Base-by-base conservation (phyloP, 2,329 filamentous ascomycete genomes). In the Ceratocystis colombiana region DNA sequence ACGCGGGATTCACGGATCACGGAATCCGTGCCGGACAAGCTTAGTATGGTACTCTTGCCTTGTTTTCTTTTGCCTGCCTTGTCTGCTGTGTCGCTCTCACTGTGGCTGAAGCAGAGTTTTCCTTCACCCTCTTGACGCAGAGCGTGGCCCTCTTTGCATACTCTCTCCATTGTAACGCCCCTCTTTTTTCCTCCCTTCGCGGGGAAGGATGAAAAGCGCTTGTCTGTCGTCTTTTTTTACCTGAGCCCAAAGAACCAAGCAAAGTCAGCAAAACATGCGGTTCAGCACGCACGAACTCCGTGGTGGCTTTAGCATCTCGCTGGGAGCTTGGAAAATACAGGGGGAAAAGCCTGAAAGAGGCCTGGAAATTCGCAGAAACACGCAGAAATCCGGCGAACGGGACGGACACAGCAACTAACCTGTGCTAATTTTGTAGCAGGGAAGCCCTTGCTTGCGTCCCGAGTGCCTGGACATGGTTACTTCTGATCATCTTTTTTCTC, bases 381-480 rank as follows among this genome's bases (percentile, higher is more conserved):
- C 22, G 6, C 37, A 41, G 37, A 41, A 41, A 41, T 41, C 37
- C 37, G 3, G 8, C 37, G 37, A 41, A 41, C 2, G 37, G 37
- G 10, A 41, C 8, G 37, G 37, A 41, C 37, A 41, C 0, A 41
- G 37, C 37, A 12, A 12, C 37, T 41, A 41, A 41, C 37, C 37
- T 30, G 53, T 57, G 53, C 46, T 8, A 50, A 50, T 50, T 20
- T 8, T 28, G 10, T 6, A 22, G 17, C 53, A 57, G 22, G 53
- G 53, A 57, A 12, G 53, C 4, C 53, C 53, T 15, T 57, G 53
- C 25, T 57, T 17, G 30, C 25, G 10, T 57, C 53, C 53, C 53
- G 53, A 57, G 53, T 57, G 53, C 25, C 53, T 57, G 53, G 53
- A 57, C 53, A 33, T 57, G 53, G 25, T 57, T 48, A 20, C 45